Base-by-base conservation (phyloP, 2,329 filamentous ascomycete species). In the Colletotrichum higginsianum region DNA sequence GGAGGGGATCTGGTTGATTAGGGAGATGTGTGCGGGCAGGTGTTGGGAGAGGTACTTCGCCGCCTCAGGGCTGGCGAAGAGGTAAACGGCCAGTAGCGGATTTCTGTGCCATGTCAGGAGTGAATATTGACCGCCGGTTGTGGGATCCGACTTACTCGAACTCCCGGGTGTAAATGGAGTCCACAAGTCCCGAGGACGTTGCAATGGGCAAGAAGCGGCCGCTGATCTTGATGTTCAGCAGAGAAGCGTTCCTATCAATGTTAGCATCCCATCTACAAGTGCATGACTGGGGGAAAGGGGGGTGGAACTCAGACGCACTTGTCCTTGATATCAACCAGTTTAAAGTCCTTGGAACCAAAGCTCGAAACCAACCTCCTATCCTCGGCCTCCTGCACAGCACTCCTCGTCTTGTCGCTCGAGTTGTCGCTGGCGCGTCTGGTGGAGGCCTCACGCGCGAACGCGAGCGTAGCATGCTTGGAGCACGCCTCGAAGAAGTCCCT, bases 21-120 rank as follows among this genome's bases (percentile, higher is more conserved):
- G 88, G 0, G 86, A 85, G 0, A 85, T 77, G 15, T 85, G 80
- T 3, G 88, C 82, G 11, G 82, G 75, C 46, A 91, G 79, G 77
- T 88, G 90, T 73, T 91, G 88, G 9, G 84, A 82, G 5, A 92
- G 81, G 73, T 91, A 92, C 76, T 91, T 92, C 18, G 85, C 87
- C 2, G 86, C 80, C 2, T 81, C 73, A 0, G 85, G 81, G 26
- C 81, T 80, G 12, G 85, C 84, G 76, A 90, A 91, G 72, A 87
- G 81, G 74, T 89, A 90, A 2, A 84, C 81, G 23, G 86, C 86
- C 18, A 75, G 67, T 12, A 73, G 60, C 75, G 0, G 81, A 66
- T 71, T 56, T 75, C 77, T 65, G 75, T 7, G 73, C 15, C 16
- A 23, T 75, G 79, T 61, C 11, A 61, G 58, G 58, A 60, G 55